Percentiles rank a stretch among this genome's conserved stretches.
Evolutionary conservation across 1,284 basidiomycete genomes (phyloP).

Genomic region (Boletus semigastroideus): DNA sequence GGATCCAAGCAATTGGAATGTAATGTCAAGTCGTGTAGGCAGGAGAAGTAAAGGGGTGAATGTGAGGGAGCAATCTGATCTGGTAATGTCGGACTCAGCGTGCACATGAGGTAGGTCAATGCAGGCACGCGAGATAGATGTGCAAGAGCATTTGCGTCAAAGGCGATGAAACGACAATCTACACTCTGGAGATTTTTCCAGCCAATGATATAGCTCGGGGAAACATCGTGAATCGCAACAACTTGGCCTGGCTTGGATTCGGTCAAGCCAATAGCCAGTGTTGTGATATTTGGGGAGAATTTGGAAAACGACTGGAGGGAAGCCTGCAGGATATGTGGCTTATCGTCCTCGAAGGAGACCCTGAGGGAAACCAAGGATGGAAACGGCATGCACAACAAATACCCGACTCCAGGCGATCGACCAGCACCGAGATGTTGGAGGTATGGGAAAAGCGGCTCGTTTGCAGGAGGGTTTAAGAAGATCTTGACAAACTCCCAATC

Average conservation of each 20-base stretch:
- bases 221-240: neutral
- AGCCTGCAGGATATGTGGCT: too few relatives aligned
- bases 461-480: neutral
- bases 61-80: neutral
- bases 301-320: neutral
- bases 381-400: neutral
- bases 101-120: neutral
- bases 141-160: neutral
- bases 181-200: conserved; percentile 1
- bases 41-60: neutral
- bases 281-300: neutral
- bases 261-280: neutral
- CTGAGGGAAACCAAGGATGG: neutral
- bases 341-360: too few relatives aligned
- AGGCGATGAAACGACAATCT: neutral
- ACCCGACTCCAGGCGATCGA: neutral
- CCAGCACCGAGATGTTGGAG: neutral
- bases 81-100: neutral
- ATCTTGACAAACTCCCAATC: neutral
- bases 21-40: neutral
- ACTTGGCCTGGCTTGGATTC: neutral
- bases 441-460: neutral
- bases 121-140: conserved; percentile 3
- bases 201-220: neutral
- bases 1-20: neutral